These are phyloP conservation scores for Cinnamomum micranthum DNA, from an alignment of 164 flowering plant genomes.

Conservation along the genomic window DNA sequence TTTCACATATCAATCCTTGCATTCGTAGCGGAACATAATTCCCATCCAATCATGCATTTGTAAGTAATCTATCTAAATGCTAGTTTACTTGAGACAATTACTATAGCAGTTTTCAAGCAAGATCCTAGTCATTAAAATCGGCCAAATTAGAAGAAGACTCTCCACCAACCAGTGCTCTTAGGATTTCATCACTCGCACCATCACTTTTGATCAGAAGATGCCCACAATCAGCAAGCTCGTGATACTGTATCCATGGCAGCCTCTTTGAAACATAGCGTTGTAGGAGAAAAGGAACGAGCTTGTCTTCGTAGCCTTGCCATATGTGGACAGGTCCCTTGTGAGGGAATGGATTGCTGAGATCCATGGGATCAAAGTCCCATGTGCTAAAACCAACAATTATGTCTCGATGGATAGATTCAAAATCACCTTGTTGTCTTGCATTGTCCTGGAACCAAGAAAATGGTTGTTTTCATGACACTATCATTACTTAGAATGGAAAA, in stretches of 20 bases:
- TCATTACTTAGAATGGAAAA: background rate
- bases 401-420: conserved; percentile 54
- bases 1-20: too few species aligned
- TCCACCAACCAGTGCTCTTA: conserved; percentile 45
- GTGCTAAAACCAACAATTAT: conserved; percentile 55
- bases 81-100: too few species aligned
- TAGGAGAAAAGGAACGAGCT: conserved; percentile 41
- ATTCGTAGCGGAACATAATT: too few species aligned
- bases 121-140: too few species aligned
- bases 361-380: conserved; percentile 68
- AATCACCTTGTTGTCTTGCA: conserved; percentile 34
- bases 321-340: conserved; percentile 59
- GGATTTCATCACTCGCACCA: conserved; percentile 32
- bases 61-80: too few species aligned
- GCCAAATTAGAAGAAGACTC: conserved; percentile 3
- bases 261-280: conserved; percentile 48
- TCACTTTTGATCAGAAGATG: conserved; percentile 20
- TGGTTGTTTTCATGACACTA: background rate
- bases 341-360: conserved; percentile 60
- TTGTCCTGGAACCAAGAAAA: conserved; percentile 13
- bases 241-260: conserved; percentile 72
- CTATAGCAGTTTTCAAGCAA: too few species aligned
- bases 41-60: too few species aligned
- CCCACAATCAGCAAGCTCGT: conserved; percentile 55
- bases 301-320: conserved; percentile 77